These are phyloP conservation scores for Luzula sylvatica DNA, from an alignment of 176 grass and related monocot species.

Conservation along the genomic window DNA sequence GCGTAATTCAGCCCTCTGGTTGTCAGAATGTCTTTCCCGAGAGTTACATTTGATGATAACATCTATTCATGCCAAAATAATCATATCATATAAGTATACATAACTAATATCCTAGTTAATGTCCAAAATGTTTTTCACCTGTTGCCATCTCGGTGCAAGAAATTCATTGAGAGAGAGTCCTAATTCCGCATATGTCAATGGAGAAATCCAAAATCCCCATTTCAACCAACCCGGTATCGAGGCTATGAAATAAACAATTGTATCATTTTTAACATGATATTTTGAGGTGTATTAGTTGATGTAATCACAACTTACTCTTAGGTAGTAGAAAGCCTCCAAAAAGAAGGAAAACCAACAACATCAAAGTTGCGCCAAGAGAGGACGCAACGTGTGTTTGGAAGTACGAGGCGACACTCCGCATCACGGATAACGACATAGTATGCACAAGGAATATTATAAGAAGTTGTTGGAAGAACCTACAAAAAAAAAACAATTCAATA, in stretches of 20 bases:
- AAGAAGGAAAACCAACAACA: slow-evolving; percentile 25
- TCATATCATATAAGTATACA: too few relatives aligned
- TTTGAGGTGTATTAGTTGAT: too few relatives aligned
- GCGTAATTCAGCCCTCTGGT: slow-evolving; percentile 51
- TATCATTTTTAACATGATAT: not conserved
- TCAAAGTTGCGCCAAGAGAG: slow-evolving; percentile 18
- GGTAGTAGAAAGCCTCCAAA: slow-evolving; percentile 77
- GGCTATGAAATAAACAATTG: slow-evolving; percentile 28
- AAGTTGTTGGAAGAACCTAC: slow-evolving; percentile 60
- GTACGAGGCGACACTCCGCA: slow-evolving; percentile 45
- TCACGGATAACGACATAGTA: slow-evolving; percentile 38
- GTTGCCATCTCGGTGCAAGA: slow-evolving; percentile 65
- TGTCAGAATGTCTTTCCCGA: slow-evolving; percentile 41
- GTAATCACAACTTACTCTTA: slow-evolving; percentile 22
- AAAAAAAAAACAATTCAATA: too few relatives aligned
- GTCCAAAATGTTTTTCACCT: slow-evolving; percentile 54
- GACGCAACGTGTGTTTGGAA: slow-evolving; percentile 37
- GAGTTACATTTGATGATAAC: slow-evolving; percentile 26
- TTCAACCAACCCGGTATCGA: slow-evolving; percentile 69
- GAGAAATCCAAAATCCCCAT: slow-evolving; percentile 93
- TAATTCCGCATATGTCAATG: slow-evolving; percentile 67
- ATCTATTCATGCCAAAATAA: too few relatives aligned
- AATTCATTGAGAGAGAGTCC: slow-evolving; percentile 78
- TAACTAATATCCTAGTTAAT: too few relatives aligned
- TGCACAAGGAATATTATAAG: slow-evolving; percentile 49